Base-by-base conservation (phyloP, 2,329 filamentous ascomycete species). In the Aspergillus eucalypticola region DNA sequence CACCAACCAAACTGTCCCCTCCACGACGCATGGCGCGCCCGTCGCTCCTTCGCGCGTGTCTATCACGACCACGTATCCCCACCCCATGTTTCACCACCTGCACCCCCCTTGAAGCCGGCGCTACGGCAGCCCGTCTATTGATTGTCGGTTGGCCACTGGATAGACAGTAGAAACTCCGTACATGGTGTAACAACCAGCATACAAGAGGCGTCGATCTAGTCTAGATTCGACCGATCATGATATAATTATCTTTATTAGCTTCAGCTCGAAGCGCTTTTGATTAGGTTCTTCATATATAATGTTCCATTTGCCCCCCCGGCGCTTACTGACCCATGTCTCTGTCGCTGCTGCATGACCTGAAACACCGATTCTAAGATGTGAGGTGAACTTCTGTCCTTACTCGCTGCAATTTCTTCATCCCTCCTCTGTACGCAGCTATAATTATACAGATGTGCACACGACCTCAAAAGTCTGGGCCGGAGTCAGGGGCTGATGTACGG, bases 61-160 rank as follows among this genome's bases (percentile, higher is more conserved):
- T 21, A 54, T 49, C 50, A 46, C 46, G 55, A 61, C 56, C 54
- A 58, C 59, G 59, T 49, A 52, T 49, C 8, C 15, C 54, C 48
- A 53, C 50, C 42, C 49, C 54, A 46, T 61, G 59, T 58, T 58
- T 61, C 59, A 61, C 51, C 59, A 25, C 44, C 38, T 42, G 54
- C 59, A 58, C 46, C 35, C 39, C 35, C 53, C 53, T 56, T 51
- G 53, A 32, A 21, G 41, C 8, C 53, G 53, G 53, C 58, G 42
- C 23, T 38, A 46, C 53, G 39, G 53, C 17, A 8, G 19, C 29
- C 39, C 39, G 15, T 46, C 53, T 55, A 23, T 32, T 17, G 38
- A 19, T 8, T 13, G n/a, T 35, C 32, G 32, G 32, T 35, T 35
- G 11, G 32, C 32, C 32, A 35, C 32, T 35, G 15, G 10, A 35